Evolutionary conservation across 1,284 basidiomycete species (phyloP), one percentile per base, ranked within the genome.

Genomic region (Sporisorium scitamineum): DNA sequence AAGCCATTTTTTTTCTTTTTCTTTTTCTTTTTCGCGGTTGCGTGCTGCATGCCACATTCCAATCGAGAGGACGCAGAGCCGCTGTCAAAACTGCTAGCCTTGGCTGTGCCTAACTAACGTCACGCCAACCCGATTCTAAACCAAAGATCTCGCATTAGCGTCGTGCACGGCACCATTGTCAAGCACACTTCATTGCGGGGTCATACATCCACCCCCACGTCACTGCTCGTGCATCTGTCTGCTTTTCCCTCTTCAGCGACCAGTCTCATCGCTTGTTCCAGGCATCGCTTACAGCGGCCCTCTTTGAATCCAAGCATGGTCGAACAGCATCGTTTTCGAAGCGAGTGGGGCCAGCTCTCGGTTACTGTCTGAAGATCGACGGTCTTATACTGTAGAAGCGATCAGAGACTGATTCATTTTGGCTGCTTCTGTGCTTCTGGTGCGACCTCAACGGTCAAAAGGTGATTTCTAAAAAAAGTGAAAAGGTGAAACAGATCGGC

Each of bases 11-110:
- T 42, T 20, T 9, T 20, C 16, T 42, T 20, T 41, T n/a, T 41
- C 18, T 18, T n/a, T 41, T 41, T 41, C 34, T 10, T 16, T 41
- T 26, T 3, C 44, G 22, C 44, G 10, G 22, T 14, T 24, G 44
- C 44, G 10, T 8, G 0, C 57, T 61, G 64, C 64, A 61, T 48
- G 51, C 44, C 65, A 68, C 65, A 68, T 68, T 58, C 65, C 59
- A 18, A 39, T 8, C n/a, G n/a, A n/a, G n/a, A n/a, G n/a, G n/a
- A n/a, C n/a, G n/a, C n/a, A n/a, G n/a, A n/a, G n/a, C n/a, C n/a
- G n/a, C n/a, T n/a, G n/a, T n/a, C n/a, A n/a, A n/a, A n/a, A n/a
- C n/a, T n/a, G n/a, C n/a, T n/a, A n/a, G n/a, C n/a, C n/a, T n/a
- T n/a, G n/a, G n/a, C n/a, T n/a, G n/a, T n/a, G n/a, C n/a, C n/a